Evolutionary conservation across 2,329 filamentous ascomycete species (phyloP).

Genomic region (Lachnellula arida): DNA sequence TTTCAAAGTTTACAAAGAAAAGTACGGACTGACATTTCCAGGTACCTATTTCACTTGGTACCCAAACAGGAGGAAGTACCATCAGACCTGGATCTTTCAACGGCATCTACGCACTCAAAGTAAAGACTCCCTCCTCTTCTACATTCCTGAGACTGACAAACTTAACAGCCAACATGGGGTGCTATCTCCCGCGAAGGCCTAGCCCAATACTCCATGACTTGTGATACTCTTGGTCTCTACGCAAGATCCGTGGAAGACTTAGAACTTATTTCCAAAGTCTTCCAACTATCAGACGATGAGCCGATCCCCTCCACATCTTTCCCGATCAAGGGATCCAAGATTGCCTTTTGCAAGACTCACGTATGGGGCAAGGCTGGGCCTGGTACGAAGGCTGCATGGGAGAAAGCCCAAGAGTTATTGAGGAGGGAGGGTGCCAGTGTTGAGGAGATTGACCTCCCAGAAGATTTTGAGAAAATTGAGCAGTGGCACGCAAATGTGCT

Average conservation of each 20-base stretch:
- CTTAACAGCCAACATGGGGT: conserved; percentile 52
- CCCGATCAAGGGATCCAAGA: conserved; percentile 42
- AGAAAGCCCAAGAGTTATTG: conserved; percentile 38
- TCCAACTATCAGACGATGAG: conserved; percentile 49
- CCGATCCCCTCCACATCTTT: conserved; percentile 25
- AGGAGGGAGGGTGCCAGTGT: conserved; percentile 47
- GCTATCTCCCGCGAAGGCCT: conserved; percentile 57
- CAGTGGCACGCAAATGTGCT: conserved; percentile 50
- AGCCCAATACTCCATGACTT: conserved; percentile 52
- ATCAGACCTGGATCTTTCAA: conserved; percentile 62
- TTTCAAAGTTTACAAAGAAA: background rate
- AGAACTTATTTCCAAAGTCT: conserved; percentile 48
- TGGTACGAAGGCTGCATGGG: conserved; percentile 41
- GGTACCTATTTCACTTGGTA: conserved; percentile 54
- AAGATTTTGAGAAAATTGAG: conserved; percentile 43
- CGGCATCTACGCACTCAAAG: conserved; percentile 58
- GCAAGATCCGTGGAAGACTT: conserved; percentile 55
- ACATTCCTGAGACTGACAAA: background rate
- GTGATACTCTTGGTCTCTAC: conserved; percentile 61
- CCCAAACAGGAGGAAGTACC: conserved; percentile 61
- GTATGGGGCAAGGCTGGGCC: conserved; percentile 46
- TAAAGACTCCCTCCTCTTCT: background rate
- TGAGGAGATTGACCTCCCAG: conserved; percentile 50
- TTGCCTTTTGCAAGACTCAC: conserved; percentile 51
- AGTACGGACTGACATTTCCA: background rate